These are phyloP conservation scores for Solanum chilense DNA, from an alignment of 257 asterid species.

Conservation along the genomic window DNA sequence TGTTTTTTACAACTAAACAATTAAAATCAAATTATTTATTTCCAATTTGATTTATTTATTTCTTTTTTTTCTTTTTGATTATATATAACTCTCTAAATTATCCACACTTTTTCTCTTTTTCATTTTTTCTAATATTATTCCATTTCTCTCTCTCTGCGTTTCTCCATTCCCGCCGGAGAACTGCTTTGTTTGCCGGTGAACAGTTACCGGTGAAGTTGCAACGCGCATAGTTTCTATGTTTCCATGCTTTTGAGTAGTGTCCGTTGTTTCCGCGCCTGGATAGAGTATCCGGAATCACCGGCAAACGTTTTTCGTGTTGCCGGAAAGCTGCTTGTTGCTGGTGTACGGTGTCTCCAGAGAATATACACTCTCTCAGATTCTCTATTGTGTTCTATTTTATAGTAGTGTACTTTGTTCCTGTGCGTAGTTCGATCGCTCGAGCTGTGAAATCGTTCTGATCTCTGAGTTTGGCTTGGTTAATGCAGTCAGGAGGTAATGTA, in stretches of 20 bases:
- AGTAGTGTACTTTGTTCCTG: not conserved
- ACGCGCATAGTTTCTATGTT: not conserved
- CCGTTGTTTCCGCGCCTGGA: not conserved
- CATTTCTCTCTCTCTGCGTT: slow-evolving; percentile 17
- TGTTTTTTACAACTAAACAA: slow-evolving; percentile 1
- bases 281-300: not conserved
- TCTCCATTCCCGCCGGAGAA: not conserved
- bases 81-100: slow-evolving; percentile 21
- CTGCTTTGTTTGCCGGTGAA: not conserved
- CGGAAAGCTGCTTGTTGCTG: slow-evolving; percentile 22
- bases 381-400: not conserved
- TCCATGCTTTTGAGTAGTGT: not conserved
- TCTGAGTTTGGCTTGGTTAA: slow-evolving; percentile 29
- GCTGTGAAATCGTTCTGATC: slow-evolving; percentile 37
- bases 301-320: slow-evolving; percentile 7
- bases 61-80: not conserved
- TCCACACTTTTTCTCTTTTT: slow-evolving; percentile 17
- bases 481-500: slow-evolving; percentile 33
- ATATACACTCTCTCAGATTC: not conserved
- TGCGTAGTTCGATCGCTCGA: slow-evolving; percentile 8
- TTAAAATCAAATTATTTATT: not conserved
- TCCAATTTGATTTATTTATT: not conserved
- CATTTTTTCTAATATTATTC: slow-evolving; percentile 26
- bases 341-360: slow-evolving; percentile 11
- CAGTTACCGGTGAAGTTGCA: not conserved